These are phyloP conservation scores for Epichloe aotearoae DNA, from an alignment of 2,329 filamentous ascomycete genomes.

Conservation along the genomic window DNA sequence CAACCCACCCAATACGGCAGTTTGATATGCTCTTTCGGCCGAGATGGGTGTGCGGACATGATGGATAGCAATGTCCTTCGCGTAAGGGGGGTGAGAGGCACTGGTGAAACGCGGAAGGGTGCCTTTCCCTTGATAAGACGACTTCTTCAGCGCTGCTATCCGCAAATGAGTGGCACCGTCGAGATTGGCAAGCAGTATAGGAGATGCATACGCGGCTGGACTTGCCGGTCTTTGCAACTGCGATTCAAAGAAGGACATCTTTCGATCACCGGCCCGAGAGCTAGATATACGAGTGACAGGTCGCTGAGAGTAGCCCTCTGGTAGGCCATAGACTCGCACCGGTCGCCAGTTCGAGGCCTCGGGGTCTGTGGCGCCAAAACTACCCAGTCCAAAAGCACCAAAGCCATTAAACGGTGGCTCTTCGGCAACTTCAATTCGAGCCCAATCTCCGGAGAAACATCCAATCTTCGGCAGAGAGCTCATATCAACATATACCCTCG, in stretches of 20 bases:
- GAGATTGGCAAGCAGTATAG: conserved; percentile 76
- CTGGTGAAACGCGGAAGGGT: conserved; percentile 43
- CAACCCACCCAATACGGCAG: conserved; percentile 71
- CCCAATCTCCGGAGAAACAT: conserved; percentile 97
- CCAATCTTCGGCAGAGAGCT: conserved; percentile 76
- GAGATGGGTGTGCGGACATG: conserved; percentile 84
- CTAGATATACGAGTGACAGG: conserved; percentile 48
- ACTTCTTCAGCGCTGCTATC: conserved; percentile 54
- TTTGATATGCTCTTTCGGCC: conserved; percentile 73
- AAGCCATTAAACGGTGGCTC: conserved; percentile 58
- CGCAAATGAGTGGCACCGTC: conserved; percentile 66
- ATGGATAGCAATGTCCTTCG: conserved; percentile 68
- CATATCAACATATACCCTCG: conserved; percentile 82
- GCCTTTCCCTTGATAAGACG: conserved; percentile 34
- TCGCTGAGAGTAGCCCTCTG: conserved; percentile 55
- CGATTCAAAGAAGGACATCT: conserved; percentile 52
- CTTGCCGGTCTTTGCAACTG: conserved; percentile 48
- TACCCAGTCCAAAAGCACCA: conserved; percentile 53
- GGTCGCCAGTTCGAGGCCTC: conserved; percentile 62
- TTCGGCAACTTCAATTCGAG: conserved; percentile 64
- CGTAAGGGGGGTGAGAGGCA: conserved; percentile 46
- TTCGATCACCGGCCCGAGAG: conserved; percentile 37
- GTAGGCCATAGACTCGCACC: conserved; percentile 77
- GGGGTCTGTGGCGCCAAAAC: conserved; percentile 39
- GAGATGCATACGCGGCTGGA: conserved; percentile 63